Base-by-base conservation (phyloP, 1,284 basidiomycete species). In the Entoloma clypeatum region DNA sequence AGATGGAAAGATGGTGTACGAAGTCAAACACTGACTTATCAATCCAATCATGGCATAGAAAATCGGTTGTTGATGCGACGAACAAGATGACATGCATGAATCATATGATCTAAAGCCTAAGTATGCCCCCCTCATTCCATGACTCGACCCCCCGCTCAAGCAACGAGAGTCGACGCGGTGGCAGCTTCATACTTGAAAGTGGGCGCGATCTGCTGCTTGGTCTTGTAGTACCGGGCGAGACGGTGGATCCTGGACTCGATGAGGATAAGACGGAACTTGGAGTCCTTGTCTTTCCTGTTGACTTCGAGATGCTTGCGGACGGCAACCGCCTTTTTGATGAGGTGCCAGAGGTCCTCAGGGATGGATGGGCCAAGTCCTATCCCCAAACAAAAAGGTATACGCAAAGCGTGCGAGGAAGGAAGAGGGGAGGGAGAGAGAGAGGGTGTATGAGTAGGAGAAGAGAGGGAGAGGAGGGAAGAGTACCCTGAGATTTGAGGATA, bases 231-330 rank as follows among this genome's bases (percentile, higher is more conserved):
- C 41, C 71, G 57, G 23, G 69, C 69, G 48, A 71, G 69, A 50
- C 95, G 85, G 79, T 99, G 95, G 71, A 99, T 97, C 64, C 95
- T 83, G 59, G 92, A 96, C 81, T 99, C 95, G 76, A 98, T 95
- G 58, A 97, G 76, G 75, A 95, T 94, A 62, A 95, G 82, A 65
- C 90, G 87, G 82, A 97, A 98, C 77, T 97, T 97, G 72, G 90
- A 92, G 71, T 87, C 92, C 78, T 91, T 93, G 81, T 97, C 95
- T 71, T 94, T 96, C 65, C 95, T 86, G 90, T 97, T 98, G 60
- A 82, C 79, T 74, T 97, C 92, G 58, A 99, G 83, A 74, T 98
- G 95, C 81, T 98, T 98, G 73, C 95, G 92, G 64, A 99, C 92
- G 56, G 90, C 79, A 65, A 98, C 94, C 66, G 95, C 95, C 85